Conservation (phyloP, 345 rosid genomes). For the thale cress (Arabidopsis thaliana) region TAIR10.1 NC_003076.8:4884501-4885000, state of each 20-base stretch:
- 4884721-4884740: not conserved
- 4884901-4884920: constrained; percentile 97
- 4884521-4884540: not conserved
- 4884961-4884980: constrained; percentile 90
- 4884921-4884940: constrained; percentile 96
- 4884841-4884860: not conserved
- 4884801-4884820: not conserved
- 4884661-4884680: constrained; percentile 37
- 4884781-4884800: not conserved
- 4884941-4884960: constrained; percentile 96
- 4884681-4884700: not conserved
- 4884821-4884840: constrained; percentile 6
- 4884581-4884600: constrained; percentile 53
- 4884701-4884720: not conserved
- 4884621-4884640: constrained; percentile 98
- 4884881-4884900: constrained; percentile 56
- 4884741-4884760: not conserved
- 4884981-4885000: constrained; percentile 79
- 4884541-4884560: constrained; percentile 3
- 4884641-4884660: constrained; percentile 98
- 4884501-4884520: constrained; percentile 75
- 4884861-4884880: constrained; percentile 20
- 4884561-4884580: constrained; percentile 16
- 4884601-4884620: constrained; percentile 98
- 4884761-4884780: not conserved